Conservation (phyloP, 176 grass and related monocot species). For the Oropetium thomaeum region DNA sequence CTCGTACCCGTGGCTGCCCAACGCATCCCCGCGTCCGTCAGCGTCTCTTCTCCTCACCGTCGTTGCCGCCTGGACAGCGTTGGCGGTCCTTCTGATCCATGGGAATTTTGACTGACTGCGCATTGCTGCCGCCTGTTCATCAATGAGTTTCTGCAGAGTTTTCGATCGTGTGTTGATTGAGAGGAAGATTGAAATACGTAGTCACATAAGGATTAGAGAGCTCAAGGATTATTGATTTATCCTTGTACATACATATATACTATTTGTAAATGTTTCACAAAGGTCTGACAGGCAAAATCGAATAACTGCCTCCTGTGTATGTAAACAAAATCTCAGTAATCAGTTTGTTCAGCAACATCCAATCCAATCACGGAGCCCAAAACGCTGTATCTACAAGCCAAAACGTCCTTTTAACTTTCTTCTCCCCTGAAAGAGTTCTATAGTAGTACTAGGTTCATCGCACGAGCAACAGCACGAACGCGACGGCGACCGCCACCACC, state of each 20-base stretch:
- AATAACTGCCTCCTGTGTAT: not conserved
- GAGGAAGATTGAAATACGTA: conserved; percentile 12
- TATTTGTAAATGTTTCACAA: not conserved
- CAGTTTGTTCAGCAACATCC: too few relatives aligned
- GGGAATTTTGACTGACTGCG: conserved; percentile 29
- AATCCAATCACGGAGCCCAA: not conserved
- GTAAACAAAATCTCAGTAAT: not conserved
- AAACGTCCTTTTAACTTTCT: not conserved
- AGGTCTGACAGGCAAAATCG: not conserved
- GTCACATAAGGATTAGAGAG: too few relatives aligned
- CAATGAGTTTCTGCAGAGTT: not conserved
- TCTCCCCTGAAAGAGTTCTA: not conserved
- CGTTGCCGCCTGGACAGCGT: conserved; percentile 8
- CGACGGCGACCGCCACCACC: not conserved
- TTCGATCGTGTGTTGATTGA: not conserved
- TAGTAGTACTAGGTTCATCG: not conserved
- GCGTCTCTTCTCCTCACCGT: conserved; percentile 26
- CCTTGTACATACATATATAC: conserved; percentile 19
- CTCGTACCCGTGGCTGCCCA: conserved; percentile 71
- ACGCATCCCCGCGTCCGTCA: conserved; percentile 39
- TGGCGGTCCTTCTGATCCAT: conserved; percentile 24
- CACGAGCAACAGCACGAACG: conserved; percentile 22
- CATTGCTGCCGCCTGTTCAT: not conserved
- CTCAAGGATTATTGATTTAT: not conserved
- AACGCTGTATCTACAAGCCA: not conserved